Conservation (phyloP, 1,284 basidiomycete genomes). For the Cutaneotrichosporon cyanovorans region DNA sequence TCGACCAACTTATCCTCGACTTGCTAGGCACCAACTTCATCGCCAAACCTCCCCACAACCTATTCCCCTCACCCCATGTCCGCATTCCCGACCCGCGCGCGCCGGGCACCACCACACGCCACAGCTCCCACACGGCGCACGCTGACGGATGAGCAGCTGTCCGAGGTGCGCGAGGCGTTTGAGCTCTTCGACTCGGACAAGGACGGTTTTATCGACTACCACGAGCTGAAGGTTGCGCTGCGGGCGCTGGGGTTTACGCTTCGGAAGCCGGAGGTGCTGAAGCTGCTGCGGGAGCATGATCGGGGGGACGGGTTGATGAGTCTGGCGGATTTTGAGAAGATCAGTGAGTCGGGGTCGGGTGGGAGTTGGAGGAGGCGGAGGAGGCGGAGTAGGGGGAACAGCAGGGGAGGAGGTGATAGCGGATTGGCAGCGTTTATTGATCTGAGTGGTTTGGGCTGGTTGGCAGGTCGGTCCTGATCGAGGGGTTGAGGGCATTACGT, state of each 20-base stretch:
- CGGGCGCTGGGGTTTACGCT: conserved; percentile 94
- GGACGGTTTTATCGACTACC: conserved; percentile 93
- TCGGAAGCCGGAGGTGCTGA: conserved; percentile 96
- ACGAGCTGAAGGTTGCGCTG: conserved; percentile 98
- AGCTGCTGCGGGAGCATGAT: conserved; percentile 86
- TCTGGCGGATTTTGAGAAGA: conserved; percentile 88
- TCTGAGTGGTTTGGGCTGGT: too few species aligned
- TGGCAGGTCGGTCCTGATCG: not conserved
- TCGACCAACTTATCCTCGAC: not conserved
- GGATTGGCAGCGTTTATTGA: too few species aligned
- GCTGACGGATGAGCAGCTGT: conserved; percentile 87
- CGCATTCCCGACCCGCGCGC: conserved; percentile 11
- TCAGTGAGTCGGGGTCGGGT: conserved; percentile 61
- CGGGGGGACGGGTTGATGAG: conserved; percentile 89
- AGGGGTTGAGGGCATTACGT: too few species aligned
- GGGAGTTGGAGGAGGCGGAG: not conserved
- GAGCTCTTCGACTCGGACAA: conserved; percentile 99
- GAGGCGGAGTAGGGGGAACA: not conserved
- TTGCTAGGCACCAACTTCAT: not conserved
- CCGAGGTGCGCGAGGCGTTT: conserved; percentile 98
- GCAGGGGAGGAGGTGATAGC: not conserved
- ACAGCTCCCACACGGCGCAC: conserved; percentile 52
- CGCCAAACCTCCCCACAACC: not conserved
- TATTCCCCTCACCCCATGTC: conserved; percentile 5
- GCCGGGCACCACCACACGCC: not conserved